Evolutionary conservation across 495 filamentous ascomycete species (phyloP), one percentile per base, ranked within the genome.

Genomic region (Podospora didyma): DNA sequence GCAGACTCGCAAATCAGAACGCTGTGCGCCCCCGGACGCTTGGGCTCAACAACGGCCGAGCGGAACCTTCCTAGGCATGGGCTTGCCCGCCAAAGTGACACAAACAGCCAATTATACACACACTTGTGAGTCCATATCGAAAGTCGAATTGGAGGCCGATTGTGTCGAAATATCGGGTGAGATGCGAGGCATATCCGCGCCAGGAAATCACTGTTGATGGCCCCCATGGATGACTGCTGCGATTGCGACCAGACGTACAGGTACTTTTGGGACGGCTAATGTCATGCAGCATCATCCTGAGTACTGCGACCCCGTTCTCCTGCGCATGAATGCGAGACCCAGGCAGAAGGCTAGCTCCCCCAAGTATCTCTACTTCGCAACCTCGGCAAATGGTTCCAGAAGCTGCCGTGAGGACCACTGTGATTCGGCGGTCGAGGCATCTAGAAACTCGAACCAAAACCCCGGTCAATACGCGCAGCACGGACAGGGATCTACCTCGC

Each of bases 401-500:
- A 65, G 59, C 58, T 53, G 48, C 23, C 44, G 24, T 22, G 46
- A 44, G 19, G 22, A 11, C 2, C 57, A 14, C 21, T 51, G 57
- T 70, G 59, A 70, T 70, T 70, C 57, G 65, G 17, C 44, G 21
- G 20, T 26, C 21, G 42, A n/a, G 17, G 24, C 46, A 56, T 61
- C 53, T 61, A 58, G 63, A 62, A 64, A 61, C 48, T 56, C 44
- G 65, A 60, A 46, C 57, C 58, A 55, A 56, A 46, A 62, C 58
- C 64, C 65, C 39, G 58, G 62, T 66, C 65, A 56, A 50, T 63
- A 52, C 65, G 49, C 65, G 63, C 63, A 64, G 53, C 59, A 66
- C 65, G 23, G 65, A 70, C 68, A 65, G 57, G 61, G 68, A 67
- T 70, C 64, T 60, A 60, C 66, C 54, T 56, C 60, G 62, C 67